phyloP scores from a whole-genome alignment of 306 rosid species.

The Prinsepia uniflora region DNA sequence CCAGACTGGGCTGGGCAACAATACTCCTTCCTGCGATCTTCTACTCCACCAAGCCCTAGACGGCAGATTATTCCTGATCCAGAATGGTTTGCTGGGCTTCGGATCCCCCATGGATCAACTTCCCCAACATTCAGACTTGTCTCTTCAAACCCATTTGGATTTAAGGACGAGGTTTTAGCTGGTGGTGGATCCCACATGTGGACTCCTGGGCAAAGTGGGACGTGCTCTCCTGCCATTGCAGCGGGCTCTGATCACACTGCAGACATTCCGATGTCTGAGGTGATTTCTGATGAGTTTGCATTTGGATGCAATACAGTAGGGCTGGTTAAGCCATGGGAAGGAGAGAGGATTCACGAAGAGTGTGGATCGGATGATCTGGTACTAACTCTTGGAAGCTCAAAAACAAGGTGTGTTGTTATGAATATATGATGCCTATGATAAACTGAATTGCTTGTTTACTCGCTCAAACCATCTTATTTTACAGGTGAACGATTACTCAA shows the following conservation, averaged over 20 bases:
- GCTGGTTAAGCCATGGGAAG: slow-evolving; percentile 83
- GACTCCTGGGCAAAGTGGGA: slow-evolving; percentile 90
- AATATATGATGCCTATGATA: slow-evolving; percentile 9
- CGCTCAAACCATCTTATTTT: slow-evolving; percentile 17
- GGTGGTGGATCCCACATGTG: slow-evolving; percentile 74
- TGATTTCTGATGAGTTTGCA: slow-evolving; percentile 71
- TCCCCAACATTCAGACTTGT: slow-evolving; percentile 87
- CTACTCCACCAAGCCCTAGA: slow-evolving; percentile 86
- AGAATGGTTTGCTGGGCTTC: slow-evolving; percentile 72
- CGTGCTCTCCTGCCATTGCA: slow-evolving; percentile 83
- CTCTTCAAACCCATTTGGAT: slow-evolving; percentile 73
- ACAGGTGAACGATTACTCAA: slow-evolving; percentile 41
- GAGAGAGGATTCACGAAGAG: slow-evolving; percentile 81
- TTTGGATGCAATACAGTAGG: slow-evolving; percentile 65
- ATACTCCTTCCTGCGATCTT: slow-evolving; percentile 58
- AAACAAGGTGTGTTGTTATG: slow-evolving; percentile 49
- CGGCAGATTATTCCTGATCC: slow-evolving; percentile 56
- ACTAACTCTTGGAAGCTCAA: slow-evolving; percentile 88
- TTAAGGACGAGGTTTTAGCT: slow-evolving; percentile 56
- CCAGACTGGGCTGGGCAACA: slow-evolving; percentile 53
- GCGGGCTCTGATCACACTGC: slow-evolving; percentile 71
- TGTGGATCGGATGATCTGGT: slow-evolving; percentile 78
- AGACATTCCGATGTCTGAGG: slow-evolving; percentile 76
- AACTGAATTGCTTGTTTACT: slow-evolving; percentile 3
- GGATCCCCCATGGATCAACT: slow-evolving; percentile 59